Percentiles rank a stretch among this genome's conserved stretches.
Evolutionary conservation across 108 stramenopile species (phyloP).

Genomic region (Fragilaria crotonensis): DNA sequence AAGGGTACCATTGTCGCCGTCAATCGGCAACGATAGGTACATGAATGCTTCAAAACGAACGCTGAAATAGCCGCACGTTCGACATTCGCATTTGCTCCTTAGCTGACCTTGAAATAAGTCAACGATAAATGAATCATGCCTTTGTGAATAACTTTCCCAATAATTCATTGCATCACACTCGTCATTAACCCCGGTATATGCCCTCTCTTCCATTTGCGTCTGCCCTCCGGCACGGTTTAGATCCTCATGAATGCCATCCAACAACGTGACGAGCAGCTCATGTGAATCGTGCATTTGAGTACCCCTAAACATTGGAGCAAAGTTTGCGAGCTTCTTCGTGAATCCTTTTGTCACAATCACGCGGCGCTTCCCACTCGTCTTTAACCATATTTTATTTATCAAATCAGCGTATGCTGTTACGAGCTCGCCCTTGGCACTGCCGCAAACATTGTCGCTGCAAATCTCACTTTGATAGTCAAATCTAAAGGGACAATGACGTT

Average conservation of each 20-base stretch:
- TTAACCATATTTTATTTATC: conserved; percentile 82
- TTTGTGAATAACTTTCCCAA: conserved; percentile 77
- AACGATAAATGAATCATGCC: conserved; percentile 85
- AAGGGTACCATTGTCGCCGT: conserved; percentile 34
- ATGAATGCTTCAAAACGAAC: conserved; percentile 95
- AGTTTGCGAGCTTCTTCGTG: conserved; percentile 63
- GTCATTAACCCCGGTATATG: conserved; percentile 74
- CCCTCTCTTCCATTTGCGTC: conserved; percentile 79
- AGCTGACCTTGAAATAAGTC: conserved; percentile 96
- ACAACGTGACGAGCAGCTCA: conserved; percentile 78
- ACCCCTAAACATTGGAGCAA: conserved; percentile 85
- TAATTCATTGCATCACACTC: conserved; percentile 74
- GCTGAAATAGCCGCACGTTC: conserved; percentile 48
- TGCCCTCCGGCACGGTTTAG: conserved; percentile 83
- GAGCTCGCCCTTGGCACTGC: conserved; percentile 73
- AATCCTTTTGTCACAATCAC: conserved; percentile 41
- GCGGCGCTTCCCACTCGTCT: conserved; percentile 28
- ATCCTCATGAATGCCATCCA: conserved; percentile 93
- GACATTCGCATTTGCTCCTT: conserved; percentile 70
- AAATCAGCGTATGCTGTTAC: conserved; percentile 78
- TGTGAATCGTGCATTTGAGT: conserved; percentile 91
- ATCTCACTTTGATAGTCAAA: conserved; percentile 76
- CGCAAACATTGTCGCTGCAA: conserved; percentile 81
- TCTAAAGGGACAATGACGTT: background rate
- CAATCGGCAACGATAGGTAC: conserved; percentile 86